Evolutionary conservation across 2,329 filamentous ascomycete genomes (phyloP).

Genomic region (Venturia asperata): DNA sequence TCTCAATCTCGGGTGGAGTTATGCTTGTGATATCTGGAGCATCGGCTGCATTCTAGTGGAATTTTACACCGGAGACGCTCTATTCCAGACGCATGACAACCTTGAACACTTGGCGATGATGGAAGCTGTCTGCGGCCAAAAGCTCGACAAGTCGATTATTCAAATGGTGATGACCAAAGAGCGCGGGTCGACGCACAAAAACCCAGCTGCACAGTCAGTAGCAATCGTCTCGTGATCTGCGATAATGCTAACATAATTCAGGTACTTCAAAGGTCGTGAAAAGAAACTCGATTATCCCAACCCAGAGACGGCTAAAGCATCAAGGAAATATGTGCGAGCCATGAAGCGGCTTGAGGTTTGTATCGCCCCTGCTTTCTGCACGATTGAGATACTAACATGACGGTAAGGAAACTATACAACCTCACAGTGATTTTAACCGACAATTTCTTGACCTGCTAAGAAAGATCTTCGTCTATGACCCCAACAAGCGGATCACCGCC

Average conservation of each 20-base stretch:
- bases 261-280: slow-evolving; percentile 47
- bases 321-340: slow-evolving; percentile 59
- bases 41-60: slow-evolving; percentile 63
- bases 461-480: slow-evolving; percentile 60
- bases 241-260: slow-evolving; percentile 33
- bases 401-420: slow-evolving; percentile 54
- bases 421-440: slow-evolving; percentile 52
- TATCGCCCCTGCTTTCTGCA: slow-evolving; percentile 18
- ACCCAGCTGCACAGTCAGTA: slow-evolving; percentile 50
- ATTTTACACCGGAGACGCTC: slow-evolving; percentile 60
- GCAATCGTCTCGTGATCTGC: neutral
- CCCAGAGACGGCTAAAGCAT: slow-evolving; percentile 54
- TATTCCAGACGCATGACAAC: slow-evolving; percentile 64
- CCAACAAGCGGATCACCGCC: slow-evolving; percentile 57
- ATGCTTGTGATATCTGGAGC: slow-evolving; percentile 63
- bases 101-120: slow-evolving; percentile 64
- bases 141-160: slow-evolving; percentile 50
- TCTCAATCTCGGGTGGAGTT: slow-evolving; percentile 60
- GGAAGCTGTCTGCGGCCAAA: slow-evolving; percentile 53
- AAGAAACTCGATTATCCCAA: slow-evolving; percentile 57
- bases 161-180: slow-evolving; percentile 39
- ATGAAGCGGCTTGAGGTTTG: slow-evolving; percentile 57
- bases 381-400: neutral
- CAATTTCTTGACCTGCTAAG: slow-evolving; percentile 56
- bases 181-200: slow-evolving; percentile 28